phyloP scores from a whole-genome alignment of 441 rosid genomes.

The Eutrema salsugineum region DNA sequence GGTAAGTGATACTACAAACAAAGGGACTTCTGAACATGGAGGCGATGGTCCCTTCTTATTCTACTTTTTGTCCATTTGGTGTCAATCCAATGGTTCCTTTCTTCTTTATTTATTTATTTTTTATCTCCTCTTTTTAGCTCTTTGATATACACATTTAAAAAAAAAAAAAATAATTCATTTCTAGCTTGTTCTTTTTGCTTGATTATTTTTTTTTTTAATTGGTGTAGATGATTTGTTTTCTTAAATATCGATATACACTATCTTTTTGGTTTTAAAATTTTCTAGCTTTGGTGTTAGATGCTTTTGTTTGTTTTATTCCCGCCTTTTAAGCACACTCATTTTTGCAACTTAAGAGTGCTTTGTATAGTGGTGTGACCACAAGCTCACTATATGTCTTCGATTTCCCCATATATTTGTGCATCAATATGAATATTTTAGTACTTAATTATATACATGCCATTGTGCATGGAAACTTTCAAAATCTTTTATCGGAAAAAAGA shows the following conservation, averaged over 20 bases:
- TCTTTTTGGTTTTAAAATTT: not conserved
- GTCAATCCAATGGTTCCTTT: slow-evolving; percentile 38
- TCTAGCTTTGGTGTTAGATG: slow-evolving; percentile 22
- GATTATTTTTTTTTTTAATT: not conserved
- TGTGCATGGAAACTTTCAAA: slow-evolving; percentile 26
- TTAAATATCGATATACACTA: not conserved
- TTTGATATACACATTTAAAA: not conserved
- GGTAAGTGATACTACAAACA: not conserved
- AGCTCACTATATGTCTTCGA: slow-evolving; percentile 25
- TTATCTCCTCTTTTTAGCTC: not conserved
- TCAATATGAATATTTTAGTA: not conserved
- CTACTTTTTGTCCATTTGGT: slow-evolving; percentile 32
- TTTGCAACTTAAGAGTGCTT: slow-evolving; percentile 30
- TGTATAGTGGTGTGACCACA: slow-evolving; percentile 34
- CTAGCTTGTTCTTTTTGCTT: not conserved
- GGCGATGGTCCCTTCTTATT: slow-evolving; percentile 37
- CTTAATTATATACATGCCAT: not conserved
- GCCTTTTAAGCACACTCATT: slow-evolving; percentile 27
- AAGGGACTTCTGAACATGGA: slow-evolving; percentile 8
- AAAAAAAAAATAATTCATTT: not conserved
- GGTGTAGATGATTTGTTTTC: not conserved
- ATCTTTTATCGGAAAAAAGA: not conserved
- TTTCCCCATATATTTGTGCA: slow-evolving; percentile 8
- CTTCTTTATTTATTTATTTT: slow-evolving; percentile 30
- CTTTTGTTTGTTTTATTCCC: slow-evolving; percentile 33